Evolutionary conservation across 805 yeast species (phyloP).

Genomic region (Candida peoriensis): DNA sequence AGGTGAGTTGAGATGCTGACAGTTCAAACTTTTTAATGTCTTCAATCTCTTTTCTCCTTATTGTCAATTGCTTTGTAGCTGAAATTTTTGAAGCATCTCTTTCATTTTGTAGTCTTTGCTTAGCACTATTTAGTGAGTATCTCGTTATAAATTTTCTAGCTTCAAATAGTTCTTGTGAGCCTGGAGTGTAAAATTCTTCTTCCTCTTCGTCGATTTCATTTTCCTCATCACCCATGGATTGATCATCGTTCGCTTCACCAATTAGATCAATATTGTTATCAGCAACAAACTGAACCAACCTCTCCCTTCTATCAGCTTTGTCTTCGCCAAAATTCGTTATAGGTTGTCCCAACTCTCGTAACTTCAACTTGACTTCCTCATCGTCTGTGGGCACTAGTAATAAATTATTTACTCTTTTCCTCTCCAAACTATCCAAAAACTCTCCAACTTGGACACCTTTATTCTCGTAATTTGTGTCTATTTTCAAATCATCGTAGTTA

Average conservation of each 20-base stretch:
- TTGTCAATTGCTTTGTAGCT: slow-evolving; percentile 37
- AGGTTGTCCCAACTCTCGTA: slow-evolving; percentile 53
- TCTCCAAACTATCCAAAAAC: slow-evolving; percentile 22
- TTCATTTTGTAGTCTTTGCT: slow-evolving; percentile 34
- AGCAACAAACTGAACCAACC: slow-evolving; percentile 44
- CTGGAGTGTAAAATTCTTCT: slow-evolving; percentile 86
- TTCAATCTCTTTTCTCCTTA: slow-evolving; percentile 39
- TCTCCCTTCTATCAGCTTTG: slow-evolving; percentile 50
- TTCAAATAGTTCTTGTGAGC: slow-evolving; percentile 44
- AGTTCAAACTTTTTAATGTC: slow-evolving; percentile 35
- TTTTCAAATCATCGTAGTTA: slow-evolving; percentile 19
- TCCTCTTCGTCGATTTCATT: slow-evolving; percentile 49
- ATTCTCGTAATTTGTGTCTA: slow-evolving; percentile 20
- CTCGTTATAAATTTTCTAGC: slow-evolving; percentile 49
- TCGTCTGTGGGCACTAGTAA: slow-evolving; percentile 59
- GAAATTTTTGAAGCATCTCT: slow-evolving; percentile 28
- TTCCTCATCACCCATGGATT: slow-evolving; percentile 15
- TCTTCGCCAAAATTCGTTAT: slow-evolving; percentile 55
- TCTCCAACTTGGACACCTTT: slow-evolving; percentile 25
- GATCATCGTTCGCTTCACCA: slow-evolving; percentile 15
- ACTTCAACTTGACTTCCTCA: slow-evolving; percentile 46
- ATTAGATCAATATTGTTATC: slow-evolving; percentile 26
- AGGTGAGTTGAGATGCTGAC: slow-evolving; percentile 65
- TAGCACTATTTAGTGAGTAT: slow-evolving; percentile 45
- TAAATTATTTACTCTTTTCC: slow-evolving; percentile 23